Evolutionary conservation across 1,284 basidiomycete genomes (phyloP).

Genomic region (Peniophora sp.): DNA sequence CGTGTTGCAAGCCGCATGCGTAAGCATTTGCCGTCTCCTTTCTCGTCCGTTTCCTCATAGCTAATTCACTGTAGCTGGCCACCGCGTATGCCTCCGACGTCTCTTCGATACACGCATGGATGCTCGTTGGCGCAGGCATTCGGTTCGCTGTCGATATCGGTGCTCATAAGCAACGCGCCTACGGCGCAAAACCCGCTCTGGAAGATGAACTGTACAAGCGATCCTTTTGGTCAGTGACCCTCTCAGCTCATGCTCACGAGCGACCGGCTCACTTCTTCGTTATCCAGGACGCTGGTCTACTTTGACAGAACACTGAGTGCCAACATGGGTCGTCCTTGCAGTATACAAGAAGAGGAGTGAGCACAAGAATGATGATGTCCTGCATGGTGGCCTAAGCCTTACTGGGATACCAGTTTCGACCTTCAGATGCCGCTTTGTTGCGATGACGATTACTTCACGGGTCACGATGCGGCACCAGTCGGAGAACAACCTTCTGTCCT

Average conservation of each 20-base stretch:
- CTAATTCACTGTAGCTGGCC: neutral
- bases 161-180: slow-evolving; percentile 27
- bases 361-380: slow-evolving; percentile 14
- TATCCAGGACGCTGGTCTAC: slow-evolving; percentile 28
- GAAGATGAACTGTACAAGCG: slow-evolving; percentile 50
- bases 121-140: slow-evolving; percentile 41
- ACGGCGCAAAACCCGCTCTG: slow-evolving; percentile 18
- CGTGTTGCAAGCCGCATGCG: slow-evolving; percentile 2
- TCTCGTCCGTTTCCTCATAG: neutral
- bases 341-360: slow-evolving; percentile 78
- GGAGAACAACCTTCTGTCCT: slow-evolving; percentile 36
- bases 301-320: slow-evolving; percentile 54
- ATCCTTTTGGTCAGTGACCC: slow-evolving; percentile 61
- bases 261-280: slow-evolving; percentile 12
- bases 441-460: slow-evolving; percentile 56
- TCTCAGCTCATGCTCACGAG: neutral
- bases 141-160: slow-evolving; percentile 37
- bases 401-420: slow-evolving; percentile 38
- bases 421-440: slow-evolving; percentile 49
- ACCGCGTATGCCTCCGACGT: neutral
- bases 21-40: neutral
- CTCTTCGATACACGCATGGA: slow-evolving; percentile 26
- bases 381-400: neutral
- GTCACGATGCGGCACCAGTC: slow-evolving; percentile 28
- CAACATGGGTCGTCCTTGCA: slow-evolving; percentile 65